Evolutionary conservation across 1,284 basidiomycete genomes (phyloP).

Genomic region (Malassezia restricta): DNA sequence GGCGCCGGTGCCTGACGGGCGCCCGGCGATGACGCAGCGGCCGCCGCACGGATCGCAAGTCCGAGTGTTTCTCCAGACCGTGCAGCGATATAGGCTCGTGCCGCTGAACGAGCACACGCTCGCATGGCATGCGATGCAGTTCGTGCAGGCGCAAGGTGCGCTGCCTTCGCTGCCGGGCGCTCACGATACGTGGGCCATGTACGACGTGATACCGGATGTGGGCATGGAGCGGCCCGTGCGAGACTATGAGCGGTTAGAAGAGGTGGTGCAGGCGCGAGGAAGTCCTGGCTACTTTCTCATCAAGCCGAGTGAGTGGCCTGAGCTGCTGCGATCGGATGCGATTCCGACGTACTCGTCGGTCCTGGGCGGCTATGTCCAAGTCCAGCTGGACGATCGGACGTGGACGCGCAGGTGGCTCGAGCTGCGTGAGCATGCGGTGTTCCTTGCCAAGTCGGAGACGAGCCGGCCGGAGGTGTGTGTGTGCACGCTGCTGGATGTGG

Average conservation of each 20-base stretch:
- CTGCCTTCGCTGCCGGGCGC: conserved; percentile 3
- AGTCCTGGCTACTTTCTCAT: conserved; percentile 32
- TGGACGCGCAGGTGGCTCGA: conserved; percentile 44
- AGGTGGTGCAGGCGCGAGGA: conserved; percentile 26
- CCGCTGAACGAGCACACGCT: background rate
- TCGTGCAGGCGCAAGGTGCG: background rate
- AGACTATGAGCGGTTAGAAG: conserved; percentile 40
- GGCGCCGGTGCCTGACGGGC: background rate
- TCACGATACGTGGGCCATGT: conserved; percentile 36
- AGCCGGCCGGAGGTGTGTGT: conserved; percentile 37
- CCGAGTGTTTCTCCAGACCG: conserved; percentile 5
- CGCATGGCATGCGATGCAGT: background rate
- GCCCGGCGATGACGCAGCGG: background rate
- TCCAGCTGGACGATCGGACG: conserved; percentile 34
- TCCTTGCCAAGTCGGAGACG: conserved; percentile 38
- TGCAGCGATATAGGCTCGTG: conserved; percentile 7
- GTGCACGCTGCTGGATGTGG: conserved; percentile 34
- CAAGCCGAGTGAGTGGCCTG: conserved; percentile 33
- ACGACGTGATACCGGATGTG: conserved; percentile 29
- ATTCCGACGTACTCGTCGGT: conserved; percentile 28
- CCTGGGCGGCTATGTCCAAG: conserved; percentile 36
- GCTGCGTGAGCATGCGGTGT: conserved; percentile 39
- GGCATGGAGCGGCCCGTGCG: conserved; percentile 42
- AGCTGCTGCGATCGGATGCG: conserved; percentile 25
- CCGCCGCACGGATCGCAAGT: background rate